Base-by-base conservation (phyloP, 1,139 yeast species). In the Lipomyces yarrowii region DNA sequence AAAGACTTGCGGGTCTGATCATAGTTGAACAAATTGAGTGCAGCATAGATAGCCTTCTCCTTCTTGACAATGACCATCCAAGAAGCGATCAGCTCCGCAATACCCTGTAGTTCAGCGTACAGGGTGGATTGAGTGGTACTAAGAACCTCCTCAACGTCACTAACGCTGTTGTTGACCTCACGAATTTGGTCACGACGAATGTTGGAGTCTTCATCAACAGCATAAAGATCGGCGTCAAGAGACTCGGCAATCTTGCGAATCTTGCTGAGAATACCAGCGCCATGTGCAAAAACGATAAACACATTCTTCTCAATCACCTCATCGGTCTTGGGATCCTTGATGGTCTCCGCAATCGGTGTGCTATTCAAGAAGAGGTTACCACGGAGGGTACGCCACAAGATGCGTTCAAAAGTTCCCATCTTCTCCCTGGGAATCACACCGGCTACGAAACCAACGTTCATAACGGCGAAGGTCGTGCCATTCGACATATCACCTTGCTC, bases 321-420 rank as follows among this genome's bases (percentile, higher is more conserved):
- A 64, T 84, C 81, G 15, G 84, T 76, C 64, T 81, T 81, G 32
- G 82, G 78, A 66, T 86, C 88, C 62, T 82, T 80, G 59, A 86
- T 78, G 32, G 87, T 84, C 72, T 87, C 89, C 2, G 82, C 80
- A 69, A 92, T 82, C 70, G 89, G 92, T 67, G 86, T 84, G 71
- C 87, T 86, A 72, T 86, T 87, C 78, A 91, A 87, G 76, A 84
- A 90, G 74, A 94, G 81, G 77, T 93, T 93, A 76, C 99, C 98
- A 77, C 98, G 87, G 72, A 94, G 83, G 1, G 88, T 87, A 79
- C 99, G 86, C 98, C 98, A 94, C 71, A 96, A 82, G 64, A 96
- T 91, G 73, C 91, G 90, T 76, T 92, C 96, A 72, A 94, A 81
- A 3, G 90, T 83, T 59, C 82, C 81, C 62, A 89, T 86, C 75